These are phyloP conservation scores for Chalciporus chontae DNA, from an alignment of 768 basidiomycete genomes.

Conservation along the genomic window DNA sequence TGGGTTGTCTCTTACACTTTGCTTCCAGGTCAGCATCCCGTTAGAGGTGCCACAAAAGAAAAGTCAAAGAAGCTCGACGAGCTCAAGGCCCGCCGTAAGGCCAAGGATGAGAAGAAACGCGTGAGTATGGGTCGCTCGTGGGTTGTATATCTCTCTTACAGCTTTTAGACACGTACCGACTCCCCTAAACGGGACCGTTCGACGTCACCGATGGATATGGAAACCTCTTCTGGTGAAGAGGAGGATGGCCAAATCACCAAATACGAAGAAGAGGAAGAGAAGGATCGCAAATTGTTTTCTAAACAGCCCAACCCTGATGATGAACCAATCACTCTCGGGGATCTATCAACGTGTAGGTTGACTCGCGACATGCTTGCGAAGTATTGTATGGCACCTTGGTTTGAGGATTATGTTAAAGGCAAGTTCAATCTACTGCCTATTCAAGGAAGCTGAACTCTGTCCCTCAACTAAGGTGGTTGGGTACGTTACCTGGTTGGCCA, in stretches of 20 bases:
- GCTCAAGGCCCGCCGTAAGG: conserved; percentile 80
- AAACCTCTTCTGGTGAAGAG: conserved; percentile 75
- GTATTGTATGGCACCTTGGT: conserved; percentile 75
- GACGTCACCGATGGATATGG: conserved; percentile 83
- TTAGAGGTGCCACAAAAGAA: conserved; percentile 74
- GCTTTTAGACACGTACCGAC: conserved; percentile 41
- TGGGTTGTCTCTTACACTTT: conserved; percentile 6
- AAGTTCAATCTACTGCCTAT: conserved; percentile 12
- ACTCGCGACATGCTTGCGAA: conserved; percentile 70
- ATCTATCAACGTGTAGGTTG: conserved; percentile 60
- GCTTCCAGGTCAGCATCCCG: conserved; percentile 64
- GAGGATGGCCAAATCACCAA: conserved; percentile 75
- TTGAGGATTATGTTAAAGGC: conserved; percentile 81
- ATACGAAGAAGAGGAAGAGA: conserved; percentile 71
- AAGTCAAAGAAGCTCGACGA: conserved; percentile 78
- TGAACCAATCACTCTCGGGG: conserved; percentile 49
- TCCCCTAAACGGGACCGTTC: conserved; percentile 70
- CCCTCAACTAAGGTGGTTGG: conserved; percentile 59
- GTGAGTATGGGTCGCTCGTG: conserved; percentile 40
- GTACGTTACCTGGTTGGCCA: conserved; percentile 79
- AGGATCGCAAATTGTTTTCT: conserved; percentile 48
- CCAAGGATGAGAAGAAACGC: conserved; percentile 84
- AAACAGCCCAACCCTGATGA: conserved; percentile 41
- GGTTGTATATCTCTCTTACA: conserved; percentile 8
- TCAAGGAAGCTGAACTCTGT: conserved; percentile 5